A percentile compares a stretch with the other conserved stretches of the same genome.
Conservation (phyloP, 2,329 filamentous ascomycete species). For the Cercospora sojina region DNA sequence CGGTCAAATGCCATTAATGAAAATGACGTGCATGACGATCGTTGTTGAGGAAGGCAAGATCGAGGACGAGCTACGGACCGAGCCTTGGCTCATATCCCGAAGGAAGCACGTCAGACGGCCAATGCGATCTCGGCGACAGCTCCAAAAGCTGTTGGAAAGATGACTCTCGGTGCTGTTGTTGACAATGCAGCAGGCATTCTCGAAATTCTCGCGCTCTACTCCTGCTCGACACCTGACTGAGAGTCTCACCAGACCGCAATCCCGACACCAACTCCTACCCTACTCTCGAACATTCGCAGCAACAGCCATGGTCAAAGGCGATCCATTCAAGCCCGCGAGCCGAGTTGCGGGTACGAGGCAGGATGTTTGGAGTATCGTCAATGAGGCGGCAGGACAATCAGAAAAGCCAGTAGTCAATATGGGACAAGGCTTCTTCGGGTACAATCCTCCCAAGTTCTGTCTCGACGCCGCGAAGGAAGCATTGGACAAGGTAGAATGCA, state of each 20-base stretch:
- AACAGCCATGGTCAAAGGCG: conserved; percentile 30
- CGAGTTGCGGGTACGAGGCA: conserved; percentile 56
- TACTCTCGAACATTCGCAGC: conserved; percentile 24
- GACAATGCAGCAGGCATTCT: conserved; percentile 10
- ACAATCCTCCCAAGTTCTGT: conserved; percentile 90
- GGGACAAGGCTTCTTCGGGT: conserved; percentile 79
- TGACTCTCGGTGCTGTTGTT: conserved; percentile 3
- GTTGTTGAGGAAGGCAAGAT: background rate
- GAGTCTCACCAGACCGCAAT: background rate
- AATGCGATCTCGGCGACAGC: conserved; percentile 17
- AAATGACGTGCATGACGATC: background rate
- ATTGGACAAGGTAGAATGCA: conserved; percentile 89
- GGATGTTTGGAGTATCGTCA: conserved; percentile 66
- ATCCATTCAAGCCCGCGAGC: conserved; percentile 53
- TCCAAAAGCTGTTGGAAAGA: conserved; percentile 8
- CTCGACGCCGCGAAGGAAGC: conserved; percentile 87
- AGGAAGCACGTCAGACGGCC: conserved; percentile 14
- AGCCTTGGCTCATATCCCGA: background rate
- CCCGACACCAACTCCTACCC: background rate
- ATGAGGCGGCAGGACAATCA: conserved; percentile 63
- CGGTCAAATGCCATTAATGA: background rate
- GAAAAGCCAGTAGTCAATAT: conserved; percentile 68
- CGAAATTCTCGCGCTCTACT: background rate
- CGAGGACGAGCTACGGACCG: background rate
- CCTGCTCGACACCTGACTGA: background rate